Percentiles rank a stretch among this genome's conserved stretches.
phyloP scores from a whole-genome alignment of 768 basidiomycete species.

The Rhodotorula kratochvilovae region DNA sequence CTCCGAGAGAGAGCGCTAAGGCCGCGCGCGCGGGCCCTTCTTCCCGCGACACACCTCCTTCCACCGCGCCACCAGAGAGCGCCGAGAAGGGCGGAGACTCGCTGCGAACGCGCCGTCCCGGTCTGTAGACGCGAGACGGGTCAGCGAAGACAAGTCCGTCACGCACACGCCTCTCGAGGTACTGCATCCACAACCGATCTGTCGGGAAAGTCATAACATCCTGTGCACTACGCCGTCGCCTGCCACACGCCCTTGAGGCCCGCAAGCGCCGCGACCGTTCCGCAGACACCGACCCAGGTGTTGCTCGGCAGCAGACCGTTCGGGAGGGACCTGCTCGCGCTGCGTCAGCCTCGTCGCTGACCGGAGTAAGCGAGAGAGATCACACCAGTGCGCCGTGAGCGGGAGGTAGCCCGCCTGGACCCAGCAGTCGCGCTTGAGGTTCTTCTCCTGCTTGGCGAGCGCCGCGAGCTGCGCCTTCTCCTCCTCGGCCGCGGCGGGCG shows the following conservation, averaged over 20 bases:
- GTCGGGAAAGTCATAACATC: too few species aligned
- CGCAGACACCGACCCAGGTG: conserved; percentile 37
- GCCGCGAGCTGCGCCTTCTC: conserved; percentile 44
- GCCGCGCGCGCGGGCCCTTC: too few species aligned
- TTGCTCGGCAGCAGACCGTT: conserved; percentile 34
- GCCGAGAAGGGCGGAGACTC: too few species aligned
- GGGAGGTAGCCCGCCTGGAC: conserved; percentile 75
- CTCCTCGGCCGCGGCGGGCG: conserved; percentile 1
- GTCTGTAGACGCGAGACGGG: too few species aligned
- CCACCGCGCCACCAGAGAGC: too few species aligned
- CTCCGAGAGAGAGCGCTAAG: too few species aligned
- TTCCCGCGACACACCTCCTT: too few species aligned
- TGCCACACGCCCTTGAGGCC: conserved; percentile 35
- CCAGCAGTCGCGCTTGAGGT: conserved; percentile 66
- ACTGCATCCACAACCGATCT: too few species aligned
- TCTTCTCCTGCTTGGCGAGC: conserved; percentile 59
- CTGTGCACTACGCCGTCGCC: conserved; percentile 18
- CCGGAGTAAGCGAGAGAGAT: background rate
- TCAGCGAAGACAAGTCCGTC: too few species aligned
- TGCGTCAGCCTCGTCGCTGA: background rate
- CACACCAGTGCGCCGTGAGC: conserved; percentile 74
- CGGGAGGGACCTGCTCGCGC: conserved; percentile 28
- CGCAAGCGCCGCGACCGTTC: conserved; percentile 31
- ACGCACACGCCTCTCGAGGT: too few species aligned
- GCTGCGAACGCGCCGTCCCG: too few species aligned